A percentile compares a stretch with the other conserved stretches of the same genome.
phyloP scores from a whole-genome alignment of 2,329 filamentous ascomycete genomes.

The Lachnellula cervina region DNA sequence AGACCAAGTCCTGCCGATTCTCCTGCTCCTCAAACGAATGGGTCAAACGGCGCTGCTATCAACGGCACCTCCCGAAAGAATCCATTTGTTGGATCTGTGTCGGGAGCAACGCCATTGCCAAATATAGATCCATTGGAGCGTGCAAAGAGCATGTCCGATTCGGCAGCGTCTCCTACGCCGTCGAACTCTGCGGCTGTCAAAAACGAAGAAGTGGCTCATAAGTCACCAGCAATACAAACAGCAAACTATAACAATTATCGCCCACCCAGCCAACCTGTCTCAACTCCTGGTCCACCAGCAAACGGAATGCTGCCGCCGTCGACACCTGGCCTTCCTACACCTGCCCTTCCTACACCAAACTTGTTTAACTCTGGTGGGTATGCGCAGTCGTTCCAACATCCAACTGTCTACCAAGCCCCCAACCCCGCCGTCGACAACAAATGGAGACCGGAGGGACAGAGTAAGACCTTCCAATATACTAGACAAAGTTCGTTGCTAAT shows the following conservation, averaged over 20 bases:
- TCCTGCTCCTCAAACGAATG: constrained; percentile 43
- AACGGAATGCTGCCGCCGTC: constrained; percentile 29
- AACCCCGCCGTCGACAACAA: constrained; percentile 39
- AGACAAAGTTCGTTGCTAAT: constrained; percentile 18
- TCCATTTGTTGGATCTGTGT: constrained; percentile 25
- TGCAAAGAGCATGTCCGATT: constrained; percentile 29
- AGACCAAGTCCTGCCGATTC: constrained; percentile 48
- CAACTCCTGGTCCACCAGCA: constrained; percentile 21
- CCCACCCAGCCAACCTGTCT: constrained; percentile 37
- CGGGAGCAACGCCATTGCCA: constrained; percentile 20
- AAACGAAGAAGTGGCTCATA: constrained; percentile 29
- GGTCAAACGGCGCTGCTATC: constrained; percentile 28
- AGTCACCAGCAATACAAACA: constrained; percentile 27
- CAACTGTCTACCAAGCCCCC: constrained; percentile 25
- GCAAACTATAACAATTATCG: constrained; percentile 26
- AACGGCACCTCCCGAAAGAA: constrained; percentile 28
- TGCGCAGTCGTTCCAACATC: constrained; percentile 29
- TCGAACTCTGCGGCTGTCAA: constrained; percentile 35
- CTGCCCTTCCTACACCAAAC: constrained; percentile 19
- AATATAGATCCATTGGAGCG: constrained; percentile 28
- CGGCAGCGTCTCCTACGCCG: constrained; percentile 29
- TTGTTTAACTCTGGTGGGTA: constrained; percentile 23
- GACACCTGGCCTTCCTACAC: constrained; percentile 25
- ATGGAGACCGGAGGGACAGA: constrained; percentile 41
- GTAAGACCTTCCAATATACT: constrained; percentile 32